Evolutionary conservation across 148 eudicot species (phyloP).

Genomic region (Silene conica): DNA sequence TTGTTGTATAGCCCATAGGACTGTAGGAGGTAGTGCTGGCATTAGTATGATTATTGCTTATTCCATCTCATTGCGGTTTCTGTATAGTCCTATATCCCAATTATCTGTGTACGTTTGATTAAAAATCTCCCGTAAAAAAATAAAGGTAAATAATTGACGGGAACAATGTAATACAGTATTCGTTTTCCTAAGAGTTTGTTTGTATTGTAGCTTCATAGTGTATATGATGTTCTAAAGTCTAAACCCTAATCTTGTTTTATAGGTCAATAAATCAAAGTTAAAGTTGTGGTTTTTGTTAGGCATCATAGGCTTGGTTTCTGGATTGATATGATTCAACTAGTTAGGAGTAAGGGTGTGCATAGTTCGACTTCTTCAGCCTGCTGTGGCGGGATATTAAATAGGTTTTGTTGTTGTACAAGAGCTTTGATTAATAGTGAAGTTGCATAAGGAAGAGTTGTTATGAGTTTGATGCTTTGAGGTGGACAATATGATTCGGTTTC

Average conservation of each 20-base stretch:
- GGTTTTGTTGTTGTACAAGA: background rate
- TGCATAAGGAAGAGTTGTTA: background rate
- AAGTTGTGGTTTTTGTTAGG: background rate
- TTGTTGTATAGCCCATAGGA: background rate
- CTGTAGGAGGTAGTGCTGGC: constrained; percentile 90
- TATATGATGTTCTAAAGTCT: background rate
- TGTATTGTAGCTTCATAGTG: background rate
- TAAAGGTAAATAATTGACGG: no score
- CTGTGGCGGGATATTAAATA: background rate
- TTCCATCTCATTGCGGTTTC: background rate
- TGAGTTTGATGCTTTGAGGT: background rate
- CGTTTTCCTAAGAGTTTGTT: background rate
- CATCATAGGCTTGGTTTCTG: no score
- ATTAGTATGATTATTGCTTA: constrained; percentile 54
- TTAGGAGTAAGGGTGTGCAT: no score
- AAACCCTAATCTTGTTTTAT: background rate
- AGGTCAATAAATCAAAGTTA: background rate
- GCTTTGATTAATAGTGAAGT: background rate
- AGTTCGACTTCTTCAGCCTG: no score
- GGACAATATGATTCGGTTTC: background rate
- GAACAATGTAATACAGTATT: background rate
- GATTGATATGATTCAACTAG: no score
- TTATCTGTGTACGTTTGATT: no score
- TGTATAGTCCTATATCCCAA: no score
- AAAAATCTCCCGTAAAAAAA: no score